Evolutionary conservation across 192 early-diverging fungal species (phyloP).

Genomic region (Mortierella hygrophila): DNA sequence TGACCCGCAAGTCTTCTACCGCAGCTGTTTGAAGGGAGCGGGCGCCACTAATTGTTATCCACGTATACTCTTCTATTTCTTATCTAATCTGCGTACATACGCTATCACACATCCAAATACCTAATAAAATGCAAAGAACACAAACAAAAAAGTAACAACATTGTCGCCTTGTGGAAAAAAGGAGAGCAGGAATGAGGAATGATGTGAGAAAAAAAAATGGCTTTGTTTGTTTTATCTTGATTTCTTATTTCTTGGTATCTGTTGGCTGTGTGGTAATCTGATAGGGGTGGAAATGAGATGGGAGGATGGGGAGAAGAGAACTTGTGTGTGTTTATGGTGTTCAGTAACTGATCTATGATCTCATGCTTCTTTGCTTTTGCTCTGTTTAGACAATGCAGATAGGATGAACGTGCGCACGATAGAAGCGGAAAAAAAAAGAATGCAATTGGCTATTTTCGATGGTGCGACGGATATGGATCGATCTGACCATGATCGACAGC

Average conservation of each 20-base stretch:
- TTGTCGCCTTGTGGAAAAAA: too few species aligned
- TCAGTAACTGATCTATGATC: neutral
- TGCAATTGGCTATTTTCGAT: too few species aligned
- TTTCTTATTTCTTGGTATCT: too few species aligned
- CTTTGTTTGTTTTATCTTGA: too few species aligned
- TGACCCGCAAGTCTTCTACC: constrained; percentile 14
- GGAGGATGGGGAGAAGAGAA: too few species aligned
- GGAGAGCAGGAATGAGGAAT: too few species aligned
- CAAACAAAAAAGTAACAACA: too few species aligned
- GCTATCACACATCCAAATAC: neutral
- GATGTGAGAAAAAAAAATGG: too few species aligned
- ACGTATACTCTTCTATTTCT: neutral
- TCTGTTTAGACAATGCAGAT: neutral
- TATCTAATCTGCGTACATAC: neutral
- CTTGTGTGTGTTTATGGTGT: neutral
- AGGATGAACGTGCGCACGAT: neutral
- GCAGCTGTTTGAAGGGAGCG: constrained; percentile 22
- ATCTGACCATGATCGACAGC: too few species aligned
- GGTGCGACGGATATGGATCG: too few species aligned
- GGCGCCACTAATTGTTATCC: neutral
- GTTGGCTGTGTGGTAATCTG: too few species aligned
- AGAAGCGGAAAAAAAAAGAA: neutral
- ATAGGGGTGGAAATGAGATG: neutral
- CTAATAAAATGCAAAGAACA: neutral
- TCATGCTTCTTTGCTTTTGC: neutral